Conservation (phyloP, 2,329 filamentous ascomycete species). For the Epichloe amarillans region DNA sequence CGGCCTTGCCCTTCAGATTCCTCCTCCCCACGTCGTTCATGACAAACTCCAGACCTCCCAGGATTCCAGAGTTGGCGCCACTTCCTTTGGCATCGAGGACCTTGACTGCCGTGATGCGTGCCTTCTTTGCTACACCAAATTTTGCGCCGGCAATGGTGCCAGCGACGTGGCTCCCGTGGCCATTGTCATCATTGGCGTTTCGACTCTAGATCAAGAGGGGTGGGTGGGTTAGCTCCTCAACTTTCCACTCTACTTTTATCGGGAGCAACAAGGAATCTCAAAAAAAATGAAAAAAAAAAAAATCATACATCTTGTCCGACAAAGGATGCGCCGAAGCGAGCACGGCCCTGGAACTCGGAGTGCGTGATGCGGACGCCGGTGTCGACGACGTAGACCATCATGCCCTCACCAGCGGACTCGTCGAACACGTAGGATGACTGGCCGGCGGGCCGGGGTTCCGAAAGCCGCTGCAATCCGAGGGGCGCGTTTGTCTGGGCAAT, state of each 20-base stretch:
- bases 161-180: slow-evolving; percentile 51
- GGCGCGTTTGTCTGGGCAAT: slow-evolving; percentile 40
- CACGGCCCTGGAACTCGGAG: slow-evolving; percentile 41
- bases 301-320: slow-evolving; percentile 29
- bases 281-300: not conserved
- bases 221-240: not conserved
- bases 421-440: slow-evolving; percentile 32
- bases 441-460: slow-evolving; percentile 23
- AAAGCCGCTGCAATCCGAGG: slow-evolving; percentile 39
- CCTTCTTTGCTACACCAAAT: slow-evolving; percentile 49
- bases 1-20: slow-evolving; percentile 35
- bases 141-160: slow-evolving; percentile 47
- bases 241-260: not conserved
- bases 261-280: slow-evolving; percentile 5
- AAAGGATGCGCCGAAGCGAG: slow-evolving; percentile 38
- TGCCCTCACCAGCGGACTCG: slow-evolving; percentile 36
- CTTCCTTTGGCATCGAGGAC: slow-evolving; percentile 35
- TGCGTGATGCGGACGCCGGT: slow-evolving; percentile 48
- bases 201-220: not conserved
- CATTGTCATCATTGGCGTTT: slow-evolving; percentile 34
- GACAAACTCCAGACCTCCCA: slow-evolving; percentile 46
- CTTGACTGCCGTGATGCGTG: slow-evolving; percentile 43
- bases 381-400: slow-evolving; percentile 51
- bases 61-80: slow-evolving; percentile 28
- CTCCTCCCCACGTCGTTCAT: slow-evolving; percentile 29